Evolutionary conservation across 768 basidiomycete genomes (phyloP).

Genomic region (Lactarius psammicola): DNA sequence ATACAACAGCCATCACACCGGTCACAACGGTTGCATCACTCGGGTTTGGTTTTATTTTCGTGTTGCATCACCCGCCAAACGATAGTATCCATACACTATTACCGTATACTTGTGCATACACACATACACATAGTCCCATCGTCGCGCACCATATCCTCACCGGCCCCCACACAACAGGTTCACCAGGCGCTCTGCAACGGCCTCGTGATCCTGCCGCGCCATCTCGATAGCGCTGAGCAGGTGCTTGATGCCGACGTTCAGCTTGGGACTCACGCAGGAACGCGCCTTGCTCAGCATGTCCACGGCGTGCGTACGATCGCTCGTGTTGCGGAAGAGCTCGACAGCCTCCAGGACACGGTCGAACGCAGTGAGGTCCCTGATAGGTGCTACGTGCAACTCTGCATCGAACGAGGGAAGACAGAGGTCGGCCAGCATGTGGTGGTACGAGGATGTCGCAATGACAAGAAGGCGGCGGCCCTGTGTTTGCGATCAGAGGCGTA

Average conservation of each 20-base stretch:
- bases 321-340: conserved; percentile 60
- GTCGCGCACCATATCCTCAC: conserved; percentile 25
- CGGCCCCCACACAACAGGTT: conserved; percentile 59
- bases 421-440: conserved; percentile 80
- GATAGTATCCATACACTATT: not conserved
- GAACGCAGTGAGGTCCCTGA: conserved; percentile 65
- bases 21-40: too few species aligned
- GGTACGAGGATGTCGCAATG: conserved; percentile 88
- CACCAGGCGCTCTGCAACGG: conserved; percentile 67
- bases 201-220: conserved; percentile 93
- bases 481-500: not conserved
- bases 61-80: too few species aligned
- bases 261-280: too few species aligned
- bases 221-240: conserved; percentile 89
- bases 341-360: conserved; percentile 77
- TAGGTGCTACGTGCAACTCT: conserved; percentile 79
- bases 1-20: too few species aligned
- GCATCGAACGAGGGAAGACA: conserved; percentile 86
- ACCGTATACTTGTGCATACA: conserved; percentile 1
- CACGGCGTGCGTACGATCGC: conserved; percentile 59
- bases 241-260: conserved; percentile 93
- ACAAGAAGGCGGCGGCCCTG: conserved; percentile 86
- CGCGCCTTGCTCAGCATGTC: too few species aligned
- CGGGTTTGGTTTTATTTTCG: too few species aligned
- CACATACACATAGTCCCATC: not conserved